phyloP scores from a whole-genome alignment of 495 filamentous ascomycete species.

The Tuber aestivum region DNA sequence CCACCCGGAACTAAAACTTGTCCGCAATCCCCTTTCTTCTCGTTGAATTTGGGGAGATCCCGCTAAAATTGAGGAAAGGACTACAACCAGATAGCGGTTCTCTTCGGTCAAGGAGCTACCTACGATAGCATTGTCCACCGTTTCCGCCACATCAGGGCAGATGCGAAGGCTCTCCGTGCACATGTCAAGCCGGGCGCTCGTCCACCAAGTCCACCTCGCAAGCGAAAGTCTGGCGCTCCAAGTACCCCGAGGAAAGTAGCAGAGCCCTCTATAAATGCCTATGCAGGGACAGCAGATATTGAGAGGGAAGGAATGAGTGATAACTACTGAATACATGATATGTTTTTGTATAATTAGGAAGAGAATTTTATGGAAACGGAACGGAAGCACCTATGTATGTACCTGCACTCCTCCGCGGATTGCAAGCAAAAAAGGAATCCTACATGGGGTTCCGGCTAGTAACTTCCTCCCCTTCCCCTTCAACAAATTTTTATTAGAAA shows the following conservation, averaged over 20 bases:
- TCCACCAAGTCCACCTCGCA: constrained; percentile 25
- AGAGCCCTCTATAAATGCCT: not conserved
- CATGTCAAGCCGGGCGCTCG: constrained; percentile 23
- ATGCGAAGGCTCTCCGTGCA: constrained; percentile 26
- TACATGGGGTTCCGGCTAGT: not conserved
- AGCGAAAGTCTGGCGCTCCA: constrained; percentile 23
- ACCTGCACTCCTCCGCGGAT: not conserved
- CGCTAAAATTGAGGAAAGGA: constrained; percentile 17
- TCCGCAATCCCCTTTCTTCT: constrained; percentile 8
- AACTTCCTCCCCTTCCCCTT: not conserved
- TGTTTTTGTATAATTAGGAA: not conserved
- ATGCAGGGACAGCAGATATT: not conserved
- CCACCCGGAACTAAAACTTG: constrained; percentile 38
- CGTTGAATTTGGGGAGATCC: not conserved
- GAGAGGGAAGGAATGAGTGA: not conserved
- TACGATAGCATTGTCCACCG: constrained; percentile 37
- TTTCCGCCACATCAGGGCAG: constrained; percentile 27
- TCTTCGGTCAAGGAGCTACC: constrained; percentile 38
- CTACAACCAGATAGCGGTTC: constrained; percentile 31
- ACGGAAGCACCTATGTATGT: not conserved
- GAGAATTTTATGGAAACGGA: not conserved
- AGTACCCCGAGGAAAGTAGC: constrained; percentile 21
- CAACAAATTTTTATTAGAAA: not conserved
- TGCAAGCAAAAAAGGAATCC: not conserved
- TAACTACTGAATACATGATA: not conserved